Percentiles rank a stretch among this genome's conserved stretches.
phyloP scores from a whole-genome alignment of 2,329 filamentous ascomycete species.

The Colletotrichum liriopes region DNA sequence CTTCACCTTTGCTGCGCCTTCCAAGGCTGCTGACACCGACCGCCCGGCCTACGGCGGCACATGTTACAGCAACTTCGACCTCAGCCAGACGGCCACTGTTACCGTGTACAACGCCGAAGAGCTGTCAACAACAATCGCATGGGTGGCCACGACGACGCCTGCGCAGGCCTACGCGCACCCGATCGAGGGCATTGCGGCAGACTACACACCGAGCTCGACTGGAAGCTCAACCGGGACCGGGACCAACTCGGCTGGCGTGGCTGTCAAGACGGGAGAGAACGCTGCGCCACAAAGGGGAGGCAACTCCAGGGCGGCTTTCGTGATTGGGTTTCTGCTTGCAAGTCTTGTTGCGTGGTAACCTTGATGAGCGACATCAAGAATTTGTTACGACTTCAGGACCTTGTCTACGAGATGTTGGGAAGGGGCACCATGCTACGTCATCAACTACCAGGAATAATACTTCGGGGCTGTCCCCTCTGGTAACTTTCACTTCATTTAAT shows the following conservation, averaged over 20 bases:
- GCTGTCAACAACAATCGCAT: constrained; percentile 37
- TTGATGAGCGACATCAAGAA: neutral
- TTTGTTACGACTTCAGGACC: neutral
- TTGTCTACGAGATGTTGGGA: neutral
- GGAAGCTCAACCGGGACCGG: neutral
- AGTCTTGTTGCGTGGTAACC: constrained; percentile 28
- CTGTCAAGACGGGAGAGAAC: constrained; percentile 29
- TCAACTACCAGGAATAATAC: neutral
- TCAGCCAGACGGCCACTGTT: constrained; percentile 37
- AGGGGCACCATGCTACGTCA: neutral
- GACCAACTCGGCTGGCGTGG: constrained; percentile 15
- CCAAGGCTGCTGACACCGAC: constrained; percentile 22
- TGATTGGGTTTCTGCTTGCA: constrained; percentile 28
- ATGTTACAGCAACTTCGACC: constrained; percentile 38
- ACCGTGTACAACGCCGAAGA: constrained; percentile 36
- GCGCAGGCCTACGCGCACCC: constrained; percentile 40
- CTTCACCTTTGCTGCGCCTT: constrained; percentile 36
- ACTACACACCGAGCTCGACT: constrained; percentile 33
- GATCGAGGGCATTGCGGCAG: constrained; percentile 34
- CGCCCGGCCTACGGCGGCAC: constrained; percentile 40
- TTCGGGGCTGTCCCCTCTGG: neutral
- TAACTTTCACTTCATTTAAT: neutral
- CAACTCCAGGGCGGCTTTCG: constrained; percentile 34
- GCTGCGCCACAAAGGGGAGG: constrained; percentile 21
- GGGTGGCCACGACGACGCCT: constrained; percentile 34